A percentile compares a stretch with the other conserved stretches of the same genome.
phyloP scores from a whole-genome alignment of 768 basidiomycete genomes.

The Mycena indigotica region DNA sequence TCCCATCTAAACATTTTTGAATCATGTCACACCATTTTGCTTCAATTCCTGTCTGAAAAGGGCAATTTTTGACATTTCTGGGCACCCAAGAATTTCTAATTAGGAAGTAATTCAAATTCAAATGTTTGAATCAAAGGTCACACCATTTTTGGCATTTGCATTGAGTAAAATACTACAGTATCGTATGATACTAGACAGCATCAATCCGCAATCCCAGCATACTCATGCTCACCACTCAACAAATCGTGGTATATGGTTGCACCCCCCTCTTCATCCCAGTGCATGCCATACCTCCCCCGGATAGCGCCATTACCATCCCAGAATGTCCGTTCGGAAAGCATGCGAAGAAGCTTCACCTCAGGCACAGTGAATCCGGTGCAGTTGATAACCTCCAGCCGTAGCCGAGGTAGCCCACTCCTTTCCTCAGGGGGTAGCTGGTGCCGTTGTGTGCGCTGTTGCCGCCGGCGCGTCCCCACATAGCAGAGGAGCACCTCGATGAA shows the following conservation, averaged over 20 bases:
- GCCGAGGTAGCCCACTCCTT: not conserved
- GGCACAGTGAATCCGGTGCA: slow-evolving; percentile 1
- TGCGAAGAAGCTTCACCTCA: slow-evolving; percentile 12
- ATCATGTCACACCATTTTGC: no score
- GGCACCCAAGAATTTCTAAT: no score
- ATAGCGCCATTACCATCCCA: slow-evolving; percentile 8
- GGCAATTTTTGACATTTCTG: no score
- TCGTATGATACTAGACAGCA: no score
- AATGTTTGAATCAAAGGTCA: no score
- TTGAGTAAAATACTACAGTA: no score
- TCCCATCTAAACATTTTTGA: no score
- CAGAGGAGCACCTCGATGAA: slow-evolving; percentile 9
- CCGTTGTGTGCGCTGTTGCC: no score
- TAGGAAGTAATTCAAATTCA: no score
- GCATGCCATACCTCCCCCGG: not conserved
- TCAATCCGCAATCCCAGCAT: slow-evolving; percentile 7
- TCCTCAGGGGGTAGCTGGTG: no score
- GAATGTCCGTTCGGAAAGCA: not conserved
- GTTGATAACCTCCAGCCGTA: not conserved
- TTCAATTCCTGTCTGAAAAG: no score
- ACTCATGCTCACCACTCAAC: not conserved
- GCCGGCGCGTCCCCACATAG: slow-evolving; percentile 4
- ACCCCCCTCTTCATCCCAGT: slow-evolving; percentile 10
- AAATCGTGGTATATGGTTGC: slow-evolving; percentile 11
- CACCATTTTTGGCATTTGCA: no score